Evolutionary conservation across 306 rosid species (phyloP).

Genomic region (Trifolium fragiferum): DNA sequence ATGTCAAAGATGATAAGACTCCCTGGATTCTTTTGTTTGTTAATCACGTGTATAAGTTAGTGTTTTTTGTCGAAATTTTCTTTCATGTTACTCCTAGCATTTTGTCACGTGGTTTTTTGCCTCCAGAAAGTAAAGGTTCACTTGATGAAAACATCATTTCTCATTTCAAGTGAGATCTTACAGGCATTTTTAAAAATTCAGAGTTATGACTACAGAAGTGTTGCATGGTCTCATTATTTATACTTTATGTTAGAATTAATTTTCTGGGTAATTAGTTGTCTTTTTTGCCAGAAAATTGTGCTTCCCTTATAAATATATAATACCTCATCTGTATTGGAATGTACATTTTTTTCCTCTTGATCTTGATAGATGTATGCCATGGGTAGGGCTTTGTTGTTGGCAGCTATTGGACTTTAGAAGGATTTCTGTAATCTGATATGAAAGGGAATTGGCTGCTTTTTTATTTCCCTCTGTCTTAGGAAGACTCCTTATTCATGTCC

Average conservation of each 20-base stretch:
- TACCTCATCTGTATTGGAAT: neutral
- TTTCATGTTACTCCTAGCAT: neutral
- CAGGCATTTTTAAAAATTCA: too few species aligned
- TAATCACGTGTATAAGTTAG: neutral
- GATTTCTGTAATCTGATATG: conserved; percentile 2
- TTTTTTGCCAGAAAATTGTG: neutral
- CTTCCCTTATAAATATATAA: neutral
- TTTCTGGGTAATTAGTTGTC: neutral
- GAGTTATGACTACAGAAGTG: too few species aligned
- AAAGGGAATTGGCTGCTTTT: neutral
- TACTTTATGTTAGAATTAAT: neutral
- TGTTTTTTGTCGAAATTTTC: neutral
- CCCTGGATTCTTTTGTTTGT: neutral
- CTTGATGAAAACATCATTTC: conserved; percentile 12
- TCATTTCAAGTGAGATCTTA: conserved; percentile 7
- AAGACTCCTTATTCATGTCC: conserved; percentile 14
- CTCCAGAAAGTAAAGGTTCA: neutral
- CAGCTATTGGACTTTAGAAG: neutral
- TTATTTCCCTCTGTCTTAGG: neutral
- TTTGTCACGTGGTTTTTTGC: neutral
- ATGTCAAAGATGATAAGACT: neutral
- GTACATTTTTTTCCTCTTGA: neutral
- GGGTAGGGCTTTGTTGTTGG: conserved; percentile 12
- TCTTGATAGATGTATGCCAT: neutral
- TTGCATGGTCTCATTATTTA: neutral